Evolutionary conservation across 1,139 yeast genomes (phyloP).

Genomic region (Candida dubliniensis): DNA sequence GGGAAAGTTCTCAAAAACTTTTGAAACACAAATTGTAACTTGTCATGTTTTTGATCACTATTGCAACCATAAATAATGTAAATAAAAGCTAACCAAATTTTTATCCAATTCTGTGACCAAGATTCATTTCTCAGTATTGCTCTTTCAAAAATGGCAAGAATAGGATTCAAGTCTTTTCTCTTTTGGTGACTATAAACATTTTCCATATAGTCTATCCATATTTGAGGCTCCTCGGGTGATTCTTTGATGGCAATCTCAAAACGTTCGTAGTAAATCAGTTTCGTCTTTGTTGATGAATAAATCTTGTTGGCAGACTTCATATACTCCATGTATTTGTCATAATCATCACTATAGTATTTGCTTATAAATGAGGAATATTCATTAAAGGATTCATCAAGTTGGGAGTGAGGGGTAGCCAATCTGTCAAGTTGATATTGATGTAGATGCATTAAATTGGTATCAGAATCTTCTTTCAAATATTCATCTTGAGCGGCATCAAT

Average conservation of each 20-base stretch:
- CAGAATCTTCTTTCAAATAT: conserved; percentile 13
- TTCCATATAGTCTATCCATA: conserved; percentile 37
- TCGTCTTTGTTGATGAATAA: conserved; percentile 28
- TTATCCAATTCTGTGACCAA: conserved; percentile 18
- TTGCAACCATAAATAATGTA: conserved; percentile 4
- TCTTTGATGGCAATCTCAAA: conserved; percentile 23
- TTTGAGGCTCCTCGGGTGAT: conserved; percentile 17
- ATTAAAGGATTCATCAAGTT: conserved; percentile 42
- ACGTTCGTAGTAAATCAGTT: conserved; percentile 27
- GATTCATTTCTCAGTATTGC: conserved; percentile 15
- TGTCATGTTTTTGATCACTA: too few species aligned
- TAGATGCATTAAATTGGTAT: conserved; percentile 20
- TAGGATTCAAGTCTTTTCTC: conserved; percentile 12
- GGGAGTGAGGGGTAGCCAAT: conserved; percentile 43
- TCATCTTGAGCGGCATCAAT: conserved; percentile 16
- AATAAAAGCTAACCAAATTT: conserved; percentile 31
- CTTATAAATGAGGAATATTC: conserved; percentile 48
- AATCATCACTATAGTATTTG: conserved; percentile 23
- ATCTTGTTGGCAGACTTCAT: conserved; percentile 42
- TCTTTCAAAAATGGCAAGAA: conserved; percentile 24
- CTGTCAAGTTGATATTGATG: conserved; percentile 33
- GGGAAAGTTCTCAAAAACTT: conserved; percentile 26
- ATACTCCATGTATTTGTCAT: conserved; percentile 37
- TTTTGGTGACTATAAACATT: conserved; percentile 24
- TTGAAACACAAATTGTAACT: conserved; percentile 16